Conservation (phyloP, 306 rosid species). For the Pueraria montana region DNA sequence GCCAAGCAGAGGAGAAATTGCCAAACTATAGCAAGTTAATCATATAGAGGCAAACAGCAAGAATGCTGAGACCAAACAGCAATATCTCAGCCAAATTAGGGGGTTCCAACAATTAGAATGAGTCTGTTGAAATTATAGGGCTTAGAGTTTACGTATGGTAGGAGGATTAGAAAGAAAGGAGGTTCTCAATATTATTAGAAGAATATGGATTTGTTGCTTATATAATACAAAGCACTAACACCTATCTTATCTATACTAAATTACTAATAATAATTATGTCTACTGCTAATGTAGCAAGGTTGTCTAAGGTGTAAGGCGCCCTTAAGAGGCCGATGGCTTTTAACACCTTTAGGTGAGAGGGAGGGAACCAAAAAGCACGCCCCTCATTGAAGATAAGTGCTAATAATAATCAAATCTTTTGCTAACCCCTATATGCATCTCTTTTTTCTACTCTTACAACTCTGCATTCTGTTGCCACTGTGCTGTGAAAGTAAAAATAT, state of each 20-base stretch:
- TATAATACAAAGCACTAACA: neutral
- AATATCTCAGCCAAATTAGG: neutral
- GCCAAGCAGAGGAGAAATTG: neutral
- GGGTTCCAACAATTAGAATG: neutral
- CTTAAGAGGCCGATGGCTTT: neutral
- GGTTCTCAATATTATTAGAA: neutral
- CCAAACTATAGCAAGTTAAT: neutral
- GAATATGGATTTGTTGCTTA: neutral
- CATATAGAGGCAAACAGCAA: neutral
- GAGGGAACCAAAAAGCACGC: neutral
- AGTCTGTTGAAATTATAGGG: neutral
- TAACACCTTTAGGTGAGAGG: neutral
- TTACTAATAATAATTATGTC: neutral
- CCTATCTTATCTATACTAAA: neutral
- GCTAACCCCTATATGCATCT: neutral
- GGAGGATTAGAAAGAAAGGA: conserved; percentile 1
- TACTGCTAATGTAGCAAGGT: neutral
- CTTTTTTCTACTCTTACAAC: neutral
- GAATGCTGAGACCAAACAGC: conserved; percentile 21
- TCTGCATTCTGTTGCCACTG: neutral
- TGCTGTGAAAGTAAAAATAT: neutral
- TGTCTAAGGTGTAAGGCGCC: neutral
- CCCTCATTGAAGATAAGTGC: neutral
- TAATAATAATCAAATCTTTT: neutral
- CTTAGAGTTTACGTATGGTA: neutral